These are phyloP conservation scores for Vitis hybrid DNA, from an alignment of 177 flowering plant genomes.

Conservation along the genomic window DNA sequence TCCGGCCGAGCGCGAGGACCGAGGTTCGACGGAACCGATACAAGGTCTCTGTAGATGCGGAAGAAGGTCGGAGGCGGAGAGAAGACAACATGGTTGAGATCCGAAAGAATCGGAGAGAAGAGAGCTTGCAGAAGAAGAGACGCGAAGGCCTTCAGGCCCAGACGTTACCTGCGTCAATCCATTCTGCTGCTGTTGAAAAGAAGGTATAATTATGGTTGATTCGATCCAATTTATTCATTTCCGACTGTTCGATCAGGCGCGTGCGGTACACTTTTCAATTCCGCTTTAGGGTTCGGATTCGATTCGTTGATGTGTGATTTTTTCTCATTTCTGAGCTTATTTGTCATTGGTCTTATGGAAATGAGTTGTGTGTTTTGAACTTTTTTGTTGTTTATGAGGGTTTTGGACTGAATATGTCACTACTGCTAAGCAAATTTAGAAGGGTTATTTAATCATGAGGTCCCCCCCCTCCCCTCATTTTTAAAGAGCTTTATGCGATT, in stretches of 20 bases:
- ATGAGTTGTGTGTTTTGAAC: no score
- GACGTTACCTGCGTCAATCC: slow-evolving; percentile 20
- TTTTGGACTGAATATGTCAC: no score
- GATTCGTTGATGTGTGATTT: background rate
- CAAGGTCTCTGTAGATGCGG: slow-evolving; percentile 57
- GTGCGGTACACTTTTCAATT: background rate
- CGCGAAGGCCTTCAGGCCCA: slow-evolving; percentile 42
- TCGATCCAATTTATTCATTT: no score
- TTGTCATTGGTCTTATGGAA: no score
- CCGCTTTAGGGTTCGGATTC: background rate
- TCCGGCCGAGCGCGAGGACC: slow-evolving; percentile 47
- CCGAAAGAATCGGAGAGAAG: slow-evolving; percentile 47
- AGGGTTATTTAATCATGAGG: no score
- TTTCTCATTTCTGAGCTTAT: no score
- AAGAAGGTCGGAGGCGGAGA: slow-evolving; percentile 47
- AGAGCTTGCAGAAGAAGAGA: slow-evolving; percentile 52
- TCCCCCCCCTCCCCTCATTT: no score
- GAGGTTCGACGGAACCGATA: slow-evolving; percentile 49
- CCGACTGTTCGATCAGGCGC: background rate
- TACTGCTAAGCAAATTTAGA: no score
- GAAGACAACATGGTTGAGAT: slow-evolving; percentile 62
- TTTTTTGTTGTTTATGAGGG: no score
- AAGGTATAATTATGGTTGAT: slow-evolving; percentile 24
- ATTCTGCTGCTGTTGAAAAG: slow-evolving; percentile 29
- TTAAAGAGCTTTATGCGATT: no score